Evolutionary conservation across 306 rosid species (phyloP), one percentile per base, ranked within the genome.

Genomic region (Gillenia trifoliata): DNA sequence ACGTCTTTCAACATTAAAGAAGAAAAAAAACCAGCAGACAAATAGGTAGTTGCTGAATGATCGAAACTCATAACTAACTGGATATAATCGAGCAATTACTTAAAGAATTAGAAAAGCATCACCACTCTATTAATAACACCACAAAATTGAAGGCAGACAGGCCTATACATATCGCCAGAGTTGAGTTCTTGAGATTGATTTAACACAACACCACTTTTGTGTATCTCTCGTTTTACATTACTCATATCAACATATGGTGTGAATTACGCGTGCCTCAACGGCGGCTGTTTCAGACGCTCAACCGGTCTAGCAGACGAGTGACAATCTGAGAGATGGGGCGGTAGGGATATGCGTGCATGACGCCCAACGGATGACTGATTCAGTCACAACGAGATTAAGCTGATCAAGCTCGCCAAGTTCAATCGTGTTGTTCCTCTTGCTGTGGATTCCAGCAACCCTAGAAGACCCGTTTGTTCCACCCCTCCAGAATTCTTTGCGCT

Each of bases 271-370:
- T 38, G 50, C 71, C 50, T 64, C 19, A 3, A 47, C 64, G 10
- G 71, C 64, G 10, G 71, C 76, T 20, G 45, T 31, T 30, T 30
- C 38, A 25, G 8, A 45, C 38, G 43, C 38, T 40, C 4, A 30
- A 20, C 20, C 5, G 33, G 34, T 70, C 55, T 83, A 83, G 74
- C 83, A 83, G 62, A 83, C 86, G 22, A 83, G 83, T 4, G 86
- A 83, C 65, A 79, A 70, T 47, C 81, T 71, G 40, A 83, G 83
- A 7, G 86, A 83, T 25, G 86, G 76, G 8, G 73, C 74, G 4
- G 81, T 83, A 28, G 86, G 86, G 56, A 83, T 83, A 67, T 75
- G 75, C 6, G 86, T 79, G 83, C 86, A 83, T 5, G 86, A 83
- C 10, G 86, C 86, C 86, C 86, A 79, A 66, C 83, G 79, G 36